Evolutionary conservation across 306 rosid genomes (phyloP), one percentile per base, ranked within the genome.

Genomic region (Purshia tridentata): DNA sequence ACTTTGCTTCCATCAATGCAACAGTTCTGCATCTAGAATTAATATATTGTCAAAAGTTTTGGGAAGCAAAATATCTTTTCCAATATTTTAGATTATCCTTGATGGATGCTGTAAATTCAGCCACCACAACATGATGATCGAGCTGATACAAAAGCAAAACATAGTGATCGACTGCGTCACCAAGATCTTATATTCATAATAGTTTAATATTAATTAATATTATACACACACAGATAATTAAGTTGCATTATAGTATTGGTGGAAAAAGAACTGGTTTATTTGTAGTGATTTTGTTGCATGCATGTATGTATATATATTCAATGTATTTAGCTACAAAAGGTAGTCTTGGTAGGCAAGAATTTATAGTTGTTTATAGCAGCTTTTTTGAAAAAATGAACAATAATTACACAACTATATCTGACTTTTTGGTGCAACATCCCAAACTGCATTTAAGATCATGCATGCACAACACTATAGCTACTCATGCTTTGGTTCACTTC

Each of bases 371-470:
- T 65, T 47, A 1, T 72, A 13, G 67, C 50, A 81, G 81, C 73
- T 72, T 79, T 77, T 75, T 77, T 88, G 62, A 69, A 81, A 59
- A 55, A 52, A 72, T 80, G 65, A 53, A 47, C 47, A 50, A 63
- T 16, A 63, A 8, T 15, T 53, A 6, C 64, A 23, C 19, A 6
- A 37, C 44, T 39, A 0, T 2, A 19, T 66, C 62, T 39, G 83
- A 74, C 82, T 57, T 78, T 29, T 40, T 16, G 4, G 37, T 41
- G 65, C 69, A 12, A 16, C 29, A 16, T 22, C 29, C 67, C 20
- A 40, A 57, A 69, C 39, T 41, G 8, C 2, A 51, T 15, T 14
- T 14, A 40, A 6, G 44, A 44, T 53, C 8, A 18, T 50, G 0
- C 9, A 6, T 23, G 5, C 37, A 14, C 55, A 19, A 49, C 37